Evolutionary conservation across 2,329 filamentous ascomycete genomes (phyloP).

Genomic region (Talaromyces sp.): DNA sequence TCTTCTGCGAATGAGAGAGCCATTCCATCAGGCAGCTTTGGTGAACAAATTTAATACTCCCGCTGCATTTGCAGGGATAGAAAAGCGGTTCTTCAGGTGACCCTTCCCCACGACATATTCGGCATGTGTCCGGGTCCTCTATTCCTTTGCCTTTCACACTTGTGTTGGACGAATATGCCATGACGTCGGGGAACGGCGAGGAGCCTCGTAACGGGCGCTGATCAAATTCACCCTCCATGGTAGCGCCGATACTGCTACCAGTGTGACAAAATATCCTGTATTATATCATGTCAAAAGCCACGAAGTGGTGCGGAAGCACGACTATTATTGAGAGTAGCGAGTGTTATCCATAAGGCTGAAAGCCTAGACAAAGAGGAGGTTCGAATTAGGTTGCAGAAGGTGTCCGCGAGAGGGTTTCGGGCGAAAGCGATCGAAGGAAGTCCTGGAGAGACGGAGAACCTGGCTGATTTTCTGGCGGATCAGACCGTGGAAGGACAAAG

Average conservation of each 20-base stretch:
- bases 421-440: not conserved
- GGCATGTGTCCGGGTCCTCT: constrained; percentile 75
- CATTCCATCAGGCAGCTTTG: constrained; percentile 98
- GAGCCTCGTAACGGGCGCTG: constrained; percentile 17
- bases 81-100: constrained; percentile 80
- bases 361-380: not conserved
- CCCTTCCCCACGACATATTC: constrained; percentile 90
- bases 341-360: not conserved
- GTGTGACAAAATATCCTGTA: not conserved
- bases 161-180: constrained; percentile 45
- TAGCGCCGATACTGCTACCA: not conserved
- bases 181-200: constrained; percentile 43
- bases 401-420: not conserved
- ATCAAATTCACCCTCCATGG: constrained; percentile 25
- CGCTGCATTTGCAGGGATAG: constrained; percentile 97
- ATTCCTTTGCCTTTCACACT: constrained; percentile 31
- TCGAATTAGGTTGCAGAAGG: not conserved
- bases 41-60: constrained; percentile 97
- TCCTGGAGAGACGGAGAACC: not conserved
- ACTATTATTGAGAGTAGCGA: constrained; percentile 4
- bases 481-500: not conserved
- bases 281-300: not conserved
- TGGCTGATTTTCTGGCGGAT: no score
- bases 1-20: constrained; percentile 98
- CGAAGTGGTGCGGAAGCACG: constrained; percentile 9